phyloP scores from a whole-genome alignment of 768 basidiomycete species.

The Dioszegia aurantiaca region DNA sequence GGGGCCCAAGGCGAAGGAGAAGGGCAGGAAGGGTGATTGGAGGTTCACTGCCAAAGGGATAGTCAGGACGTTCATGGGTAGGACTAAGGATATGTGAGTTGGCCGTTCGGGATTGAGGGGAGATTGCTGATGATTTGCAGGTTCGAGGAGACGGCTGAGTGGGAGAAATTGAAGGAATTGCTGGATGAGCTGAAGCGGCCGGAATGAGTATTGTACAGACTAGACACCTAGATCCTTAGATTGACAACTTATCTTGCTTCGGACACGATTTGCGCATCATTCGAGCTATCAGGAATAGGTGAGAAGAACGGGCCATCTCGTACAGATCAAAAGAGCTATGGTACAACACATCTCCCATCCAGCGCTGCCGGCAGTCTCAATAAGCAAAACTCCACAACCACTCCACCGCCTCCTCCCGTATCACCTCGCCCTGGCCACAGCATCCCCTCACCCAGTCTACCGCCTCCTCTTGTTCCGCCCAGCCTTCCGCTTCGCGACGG shows the following conservation, averaged over 20 bases:
- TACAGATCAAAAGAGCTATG: conserved; percentile 6
- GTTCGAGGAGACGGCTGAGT: conserved; percentile 87
- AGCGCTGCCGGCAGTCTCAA: no score
- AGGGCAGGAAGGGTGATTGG: conserved; percentile 61
- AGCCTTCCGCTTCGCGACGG: conserved; percentile 30
- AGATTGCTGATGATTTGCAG: conserved; percentile 27
- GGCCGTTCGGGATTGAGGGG: not conserved
- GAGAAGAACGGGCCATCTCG: not conserved
- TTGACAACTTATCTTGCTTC: no score
- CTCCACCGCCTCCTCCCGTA: not conserved
- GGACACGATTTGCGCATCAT: no score
- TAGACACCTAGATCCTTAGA: not conserved
- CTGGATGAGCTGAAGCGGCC: conserved; percentile 62
- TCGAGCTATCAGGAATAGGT: not conserved
- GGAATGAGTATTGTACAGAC: conserved; percentile 14
- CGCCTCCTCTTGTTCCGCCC: conserved; percentile 36
- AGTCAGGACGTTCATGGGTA: conserved; percentile 81
- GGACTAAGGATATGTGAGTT: conserved; percentile 64
- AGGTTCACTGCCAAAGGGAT: conserved; percentile 79
- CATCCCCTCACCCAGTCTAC: conserved; percentile 4
- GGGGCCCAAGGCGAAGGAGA: conserved; percentile 59
- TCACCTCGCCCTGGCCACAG: not conserved
- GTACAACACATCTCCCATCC: not conserved
- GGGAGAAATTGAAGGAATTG: conserved; percentile 65
- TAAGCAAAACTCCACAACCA: no score